Evolutionary conservation across 768 basidiomycete genomes (phyloP), one percentile per base, ranked within the genome.

Genomic region (Rickenella mellea): DNA sequence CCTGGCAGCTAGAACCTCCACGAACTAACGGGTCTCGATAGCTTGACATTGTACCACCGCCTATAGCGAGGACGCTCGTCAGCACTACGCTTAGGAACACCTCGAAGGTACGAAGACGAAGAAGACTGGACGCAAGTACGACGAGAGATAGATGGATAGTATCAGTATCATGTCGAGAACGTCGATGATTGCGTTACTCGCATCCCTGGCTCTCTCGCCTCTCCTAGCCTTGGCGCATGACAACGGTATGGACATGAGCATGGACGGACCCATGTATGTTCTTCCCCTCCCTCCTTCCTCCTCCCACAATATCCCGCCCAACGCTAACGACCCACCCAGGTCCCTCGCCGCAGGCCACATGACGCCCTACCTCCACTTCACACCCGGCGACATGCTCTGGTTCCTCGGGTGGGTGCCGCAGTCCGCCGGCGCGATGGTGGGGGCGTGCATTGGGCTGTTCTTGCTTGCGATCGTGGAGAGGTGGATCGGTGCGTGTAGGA

Each of bases 401-500:
- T 68, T 59, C 50, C 44, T 64, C 5, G 80, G 77, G 2, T 93
- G 90, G 90, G 78, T 80, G 0, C 88, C 90, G 0, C 55, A 61
- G 2, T 70, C 66, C 20, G 51, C 58, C 0, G 80, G 83, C 1
- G 74, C 85, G 4, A 75, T 88, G 57, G 67, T 75, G 2, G 89
- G 86, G 9, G 69, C 88, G 0, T 89, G 85, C 48, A 65, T 93
- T 12, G 91, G 76, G 0, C 54, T 94, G 12, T 81, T 91, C 54
- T 42, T 93, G 44, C 69, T 93, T 2, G 80, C 74, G 1, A 47
- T 91, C 2, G 61, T 84, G 19, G 85, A 91, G 27, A 60, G 91
- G 28, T 88, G 82, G 77, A 54, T 90, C n/a, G 63, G 69, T 0
- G 79, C 78, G 1, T 65, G 78, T 32, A 57, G 78, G 32, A 64